Conservation (phyloP, 2,329 filamentous ascomycete species). For the Epichloe aotearoae region DNA sequence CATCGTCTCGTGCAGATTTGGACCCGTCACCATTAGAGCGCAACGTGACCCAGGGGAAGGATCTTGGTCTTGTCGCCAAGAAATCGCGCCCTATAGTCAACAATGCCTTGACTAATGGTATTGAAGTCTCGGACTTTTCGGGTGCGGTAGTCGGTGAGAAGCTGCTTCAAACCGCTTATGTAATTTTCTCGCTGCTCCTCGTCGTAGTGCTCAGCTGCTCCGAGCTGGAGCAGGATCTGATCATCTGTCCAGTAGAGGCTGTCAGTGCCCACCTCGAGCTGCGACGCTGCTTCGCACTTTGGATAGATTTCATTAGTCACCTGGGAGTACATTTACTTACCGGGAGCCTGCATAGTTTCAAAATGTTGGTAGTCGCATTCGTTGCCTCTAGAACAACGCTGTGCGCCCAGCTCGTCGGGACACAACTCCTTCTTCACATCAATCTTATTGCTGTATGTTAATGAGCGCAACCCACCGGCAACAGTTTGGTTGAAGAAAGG, state of each 20-base stretch:
- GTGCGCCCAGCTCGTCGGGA: constrained; percentile 57
- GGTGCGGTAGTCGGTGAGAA: constrained; percentile 46
- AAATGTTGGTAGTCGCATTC: constrained; percentile 74
- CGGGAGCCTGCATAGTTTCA: constrained; percentile 24
- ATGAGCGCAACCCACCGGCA: constrained; percentile 65
- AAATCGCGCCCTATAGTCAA: constrained; percentile 53
- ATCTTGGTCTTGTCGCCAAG: constrained; percentile 51
- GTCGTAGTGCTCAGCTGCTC: constrained; percentile 49
- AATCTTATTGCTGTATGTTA: constrained; percentile 90
- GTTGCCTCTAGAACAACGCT: constrained; percentile 55
- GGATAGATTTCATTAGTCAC: constrained; percentile 8
- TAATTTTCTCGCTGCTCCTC: constrained; percentile 48
- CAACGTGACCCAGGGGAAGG: constrained; percentile 40
- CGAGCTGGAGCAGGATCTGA: constrained; percentile 59
- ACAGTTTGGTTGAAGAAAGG: constrained; percentile 59
- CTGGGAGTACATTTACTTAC: constrained; percentile 18
- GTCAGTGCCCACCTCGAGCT: constrained; percentile 34
- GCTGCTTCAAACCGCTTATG: constrained; percentile 45
- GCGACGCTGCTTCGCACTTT: constrained; percentile 5
- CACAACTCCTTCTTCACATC: constrained; percentile 63
- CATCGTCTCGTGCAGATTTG: not conserved
- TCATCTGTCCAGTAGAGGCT: constrained; percentile 43
- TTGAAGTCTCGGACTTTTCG: constrained; percentile 52
- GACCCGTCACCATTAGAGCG: constrained; percentile 7
- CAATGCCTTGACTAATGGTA: constrained; percentile 52